A percentile compares a stretch with the other conserved stretches of the same genome.
These are phyloP conservation scores for Globisporangium rhizosaccharum DNA, from an alignment of 352 stramenopile genomes.

Conservation along the genomic window DNA sequence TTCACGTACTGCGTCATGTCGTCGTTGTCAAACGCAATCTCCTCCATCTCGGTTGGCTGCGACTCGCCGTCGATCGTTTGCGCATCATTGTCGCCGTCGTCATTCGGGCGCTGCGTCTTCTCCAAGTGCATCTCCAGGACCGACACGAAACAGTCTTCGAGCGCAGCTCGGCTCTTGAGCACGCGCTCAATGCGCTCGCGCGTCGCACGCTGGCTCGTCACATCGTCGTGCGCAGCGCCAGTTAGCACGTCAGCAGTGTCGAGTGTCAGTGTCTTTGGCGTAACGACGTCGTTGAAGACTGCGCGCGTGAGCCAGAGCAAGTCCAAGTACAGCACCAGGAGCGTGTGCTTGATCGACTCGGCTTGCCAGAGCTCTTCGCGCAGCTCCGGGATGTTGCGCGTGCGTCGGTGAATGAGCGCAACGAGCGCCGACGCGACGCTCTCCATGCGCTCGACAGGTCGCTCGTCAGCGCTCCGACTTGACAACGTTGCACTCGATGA, in stretches of 20 bases:
- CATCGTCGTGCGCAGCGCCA: slow-evolving; percentile 3
- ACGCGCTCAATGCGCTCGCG: slow-evolving; percentile 40
- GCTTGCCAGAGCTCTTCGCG: slow-evolving; percentile 43
- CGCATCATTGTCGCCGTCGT: slow-evolving; percentile 23
- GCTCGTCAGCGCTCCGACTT: neutral
- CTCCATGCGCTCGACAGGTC: slow-evolving; percentile 26
- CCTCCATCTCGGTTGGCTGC: slow-evolving; percentile 45
- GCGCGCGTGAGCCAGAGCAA: slow-evolving; percentile 67
- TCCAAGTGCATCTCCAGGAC: slow-evolving; percentile 74
- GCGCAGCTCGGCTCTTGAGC: slow-evolving; percentile 22
- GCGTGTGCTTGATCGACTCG: slow-evolving; percentile 57
- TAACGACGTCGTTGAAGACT: slow-evolving; percentile 48
- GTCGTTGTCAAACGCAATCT: slow-evolving; percentile 60
- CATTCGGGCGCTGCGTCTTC: slow-evolving; percentile 19
- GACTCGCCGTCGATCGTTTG: slow-evolving; percentile 3
- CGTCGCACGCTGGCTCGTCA: slow-evolving; percentile 1
- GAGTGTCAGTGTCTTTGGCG: slow-evolving; percentile 7
- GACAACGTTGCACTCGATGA: neutral
- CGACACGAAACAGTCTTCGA: slow-evolving; percentile 62
- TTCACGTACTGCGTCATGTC: slow-evolving; percentile 47
- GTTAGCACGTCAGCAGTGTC: neutral
- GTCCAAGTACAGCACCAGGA: slow-evolving; percentile 70
- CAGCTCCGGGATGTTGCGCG: slow-evolving; percentile 40
- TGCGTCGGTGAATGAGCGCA: slow-evolving; percentile 42
- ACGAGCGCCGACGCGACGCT: slow-evolving; percentile 24